Evolutionary conservation across 768 basidiomycete genomes (phyloP).

Genomic region (Mycena leptocephala): DNA sequence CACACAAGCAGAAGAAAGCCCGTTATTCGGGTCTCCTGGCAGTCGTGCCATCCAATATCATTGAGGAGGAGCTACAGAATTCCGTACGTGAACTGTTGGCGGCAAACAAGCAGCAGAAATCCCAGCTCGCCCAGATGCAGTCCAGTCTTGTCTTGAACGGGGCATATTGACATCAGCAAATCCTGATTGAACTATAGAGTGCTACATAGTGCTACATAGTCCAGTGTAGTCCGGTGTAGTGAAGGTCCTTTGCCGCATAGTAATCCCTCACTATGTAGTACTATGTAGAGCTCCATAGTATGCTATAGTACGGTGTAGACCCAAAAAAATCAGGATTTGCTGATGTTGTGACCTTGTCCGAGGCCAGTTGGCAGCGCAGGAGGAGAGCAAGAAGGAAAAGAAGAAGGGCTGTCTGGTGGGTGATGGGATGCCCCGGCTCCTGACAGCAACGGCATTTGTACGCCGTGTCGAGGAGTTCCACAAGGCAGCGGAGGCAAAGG

Average conservation of each 20-base stretch:
- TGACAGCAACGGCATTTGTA: conserved; percentile 7
- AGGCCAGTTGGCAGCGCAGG: conserved; percentile 35
- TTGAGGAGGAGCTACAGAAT: conserved; percentile 21
- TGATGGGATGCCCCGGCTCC: conserved; percentile 16
- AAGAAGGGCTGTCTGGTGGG: conserved; percentile 4
- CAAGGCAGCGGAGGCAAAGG: conserved; percentile 2
- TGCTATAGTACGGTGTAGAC: too few species aligned
- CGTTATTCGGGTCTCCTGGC: background rate
- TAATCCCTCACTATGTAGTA: too few species aligned
- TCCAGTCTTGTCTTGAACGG: conserved; percentile 31
- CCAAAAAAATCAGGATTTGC: too few species aligned
- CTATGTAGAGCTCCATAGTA: too few species aligned
- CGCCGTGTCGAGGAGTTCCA: conserved; percentile 9
- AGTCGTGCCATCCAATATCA: background rate
- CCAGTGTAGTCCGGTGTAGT: too few species aligned
- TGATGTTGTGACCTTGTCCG: conserved; percentile 18
- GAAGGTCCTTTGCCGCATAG: too few species aligned
- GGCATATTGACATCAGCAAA: too few species aligned
- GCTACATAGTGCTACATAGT: too few species aligned
- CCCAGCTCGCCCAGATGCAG: conserved; percentile 30
- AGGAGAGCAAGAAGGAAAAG: conserved; percentile 10
- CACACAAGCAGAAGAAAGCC: background rate
- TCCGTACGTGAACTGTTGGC: background rate
- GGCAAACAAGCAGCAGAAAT: conserved; percentile 1
- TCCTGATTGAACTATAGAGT: too few species aligned